These are phyloP conservation scores for Quaeritorhiza haematococci DNA, from an alignment of 371 early-diverging fungal genomes.

Conservation along the genomic window DNA sequence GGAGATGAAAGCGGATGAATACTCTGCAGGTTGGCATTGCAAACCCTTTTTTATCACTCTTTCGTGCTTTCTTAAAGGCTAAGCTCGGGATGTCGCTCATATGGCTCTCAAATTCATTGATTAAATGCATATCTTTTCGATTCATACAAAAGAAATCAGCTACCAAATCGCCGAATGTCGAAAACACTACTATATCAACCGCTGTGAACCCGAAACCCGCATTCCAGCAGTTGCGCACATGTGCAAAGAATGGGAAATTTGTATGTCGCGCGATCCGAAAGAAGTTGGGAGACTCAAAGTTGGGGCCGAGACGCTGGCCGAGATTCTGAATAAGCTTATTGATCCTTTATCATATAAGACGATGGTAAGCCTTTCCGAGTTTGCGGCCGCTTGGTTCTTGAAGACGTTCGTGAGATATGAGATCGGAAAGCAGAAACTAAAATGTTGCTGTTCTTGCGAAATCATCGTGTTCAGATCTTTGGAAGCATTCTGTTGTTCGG, in stretches of 20 bases:
- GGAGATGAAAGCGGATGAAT: constrained; percentile 60
- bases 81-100: not conserved
- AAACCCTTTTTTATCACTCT: not conserved
- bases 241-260: constrained; percentile 75
- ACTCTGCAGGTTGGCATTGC: constrained; percentile 41
- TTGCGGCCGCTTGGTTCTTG: too few species aligned
- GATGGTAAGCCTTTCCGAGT: too few species aligned
- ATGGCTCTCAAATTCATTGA: not conserved
- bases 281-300: constrained; percentile 58
- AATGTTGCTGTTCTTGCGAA: too few species aligned
- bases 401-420: too few species aligned
- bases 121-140: not conserved
- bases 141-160: constrained; percentile 36
- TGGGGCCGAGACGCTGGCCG: constrained; percentile 75
- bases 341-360: constrained; percentile 79
- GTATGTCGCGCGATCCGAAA: constrained; percentile 71
- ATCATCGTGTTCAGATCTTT: too few species aligned
- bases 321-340: constrained; percentile 71
- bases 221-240: constrained; percentile 73
- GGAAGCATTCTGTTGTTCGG: too few species aligned
- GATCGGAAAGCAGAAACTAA: too few species aligned
- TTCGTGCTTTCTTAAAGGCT: not conserved
- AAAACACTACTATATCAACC: constrained; percentile 67
- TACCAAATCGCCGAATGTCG: constrained; percentile 63
- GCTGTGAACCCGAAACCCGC: constrained; percentile 63